A percentile compares a stretch with the other conserved stretches of the same genome.
phyloP scores from a whole-genome alignment of 2,329 filamentous ascomycete species.

The Tolypocladium album region DNA sequence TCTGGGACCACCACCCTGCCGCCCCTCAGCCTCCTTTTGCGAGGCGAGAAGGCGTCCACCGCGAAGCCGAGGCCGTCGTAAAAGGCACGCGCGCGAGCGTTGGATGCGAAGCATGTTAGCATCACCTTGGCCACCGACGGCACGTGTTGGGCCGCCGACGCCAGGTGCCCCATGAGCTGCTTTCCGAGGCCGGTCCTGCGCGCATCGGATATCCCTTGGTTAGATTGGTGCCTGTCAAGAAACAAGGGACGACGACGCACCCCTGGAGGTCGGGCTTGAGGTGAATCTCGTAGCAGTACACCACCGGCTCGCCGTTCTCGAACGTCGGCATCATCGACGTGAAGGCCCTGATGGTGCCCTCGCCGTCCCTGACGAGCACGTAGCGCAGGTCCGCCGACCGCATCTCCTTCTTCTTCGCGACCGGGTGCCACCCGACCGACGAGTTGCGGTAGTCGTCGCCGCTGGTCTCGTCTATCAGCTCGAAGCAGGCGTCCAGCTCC shows the following conservation, averaged over 20 bases:
- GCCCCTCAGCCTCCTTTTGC: constrained; percentile 38
- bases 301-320: constrained; percentile 52
- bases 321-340: constrained; percentile 62
- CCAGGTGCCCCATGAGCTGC: constrained; percentile 46
- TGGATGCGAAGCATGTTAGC: constrained; percentile 61
- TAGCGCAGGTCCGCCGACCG: constrained; percentile 55
- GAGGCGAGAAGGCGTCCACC: constrained; percentile 44
- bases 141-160: constrained; percentile 40
- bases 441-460: constrained; percentile 52
- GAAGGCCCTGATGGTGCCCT: constrained; percentile 36
- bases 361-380: constrained; percentile 41
- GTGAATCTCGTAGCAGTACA: constrained; percentile 76
- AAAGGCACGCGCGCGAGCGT: constrained; percentile 44
- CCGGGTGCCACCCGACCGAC: constrained; percentile 50
- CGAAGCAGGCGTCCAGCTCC: constrained; percentile 43
- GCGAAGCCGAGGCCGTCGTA: constrained; percentile 51
- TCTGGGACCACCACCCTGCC: constrained; percentile 43
- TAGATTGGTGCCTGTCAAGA: neutral
- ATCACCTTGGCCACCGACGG: constrained; percentile 53
- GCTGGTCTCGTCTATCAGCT: constrained; percentile 53
- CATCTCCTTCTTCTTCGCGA: constrained; percentile 58
- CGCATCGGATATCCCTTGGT: neutral
- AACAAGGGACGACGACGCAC: constrained; percentile 20
- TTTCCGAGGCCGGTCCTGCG: constrained; percentile 51
- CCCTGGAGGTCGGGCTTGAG: constrained; percentile 45